Evolutionary conservation across 768 basidiomycete species (phyloP).

Genomic region (Podaxis sp.): DNA sequence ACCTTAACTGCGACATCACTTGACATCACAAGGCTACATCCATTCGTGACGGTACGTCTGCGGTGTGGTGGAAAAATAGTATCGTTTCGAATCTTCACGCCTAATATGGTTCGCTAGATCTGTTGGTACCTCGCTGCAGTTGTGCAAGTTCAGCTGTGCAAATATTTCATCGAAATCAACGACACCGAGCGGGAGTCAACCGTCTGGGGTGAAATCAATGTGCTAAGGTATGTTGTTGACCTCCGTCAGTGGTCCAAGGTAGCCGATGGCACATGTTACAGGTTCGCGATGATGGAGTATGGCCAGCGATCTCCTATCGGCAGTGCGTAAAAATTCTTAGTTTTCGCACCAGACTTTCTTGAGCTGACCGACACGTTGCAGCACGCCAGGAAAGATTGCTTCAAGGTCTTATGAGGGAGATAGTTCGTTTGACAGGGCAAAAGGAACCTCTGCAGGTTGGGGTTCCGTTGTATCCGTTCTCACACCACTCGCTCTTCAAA

Average conservation of each 20-base stretch:
- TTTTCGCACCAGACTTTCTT: slow-evolving; percentile 1
- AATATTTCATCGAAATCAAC: slow-evolving; percentile 80
- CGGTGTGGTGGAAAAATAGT: slow-evolving; percentile 2
- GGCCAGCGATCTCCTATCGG: slow-evolving; percentile 80
- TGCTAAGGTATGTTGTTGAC: slow-evolving; percentile 53
- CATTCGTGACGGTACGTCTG: slow-evolving; percentile 69
- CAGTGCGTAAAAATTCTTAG: slow-evolving; percentile 44
- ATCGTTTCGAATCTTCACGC: slow-evolving; percentile 9
- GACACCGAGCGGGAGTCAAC: slow-evolving; percentile 71
- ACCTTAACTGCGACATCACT: slow-evolving; percentile 78
- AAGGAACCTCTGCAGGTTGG: slow-evolving; percentile 78
- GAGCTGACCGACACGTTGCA: slow-evolving; percentile 24
- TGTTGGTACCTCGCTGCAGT: slow-evolving; percentile 92
- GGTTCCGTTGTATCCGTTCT: slow-evolving; percentile 79
- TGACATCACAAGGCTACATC: slow-evolving; percentile 77
- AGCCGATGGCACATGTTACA: slow-evolving; percentile 25
- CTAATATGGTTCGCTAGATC: slow-evolving; percentile 47
- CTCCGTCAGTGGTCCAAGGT: neutral
- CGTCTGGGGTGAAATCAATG: slow-evolving; percentile 87
- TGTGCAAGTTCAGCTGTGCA: slow-evolving; percentile 83
- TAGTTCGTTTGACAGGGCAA: slow-evolving; percentile 78
- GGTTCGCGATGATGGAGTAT: slow-evolving; percentile 83
- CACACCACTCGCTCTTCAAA: slow-evolving; percentile 61
- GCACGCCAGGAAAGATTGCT: slow-evolving; percentile 82
- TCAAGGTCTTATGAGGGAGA: slow-evolving; percentile 83